A percentile compares a stretch with the other conserved stretches of the same genome.
Evolutionary conservation across 352 stramenopile genomes (phyloP).

Genomic region (Pythium monospermum): DNA sequence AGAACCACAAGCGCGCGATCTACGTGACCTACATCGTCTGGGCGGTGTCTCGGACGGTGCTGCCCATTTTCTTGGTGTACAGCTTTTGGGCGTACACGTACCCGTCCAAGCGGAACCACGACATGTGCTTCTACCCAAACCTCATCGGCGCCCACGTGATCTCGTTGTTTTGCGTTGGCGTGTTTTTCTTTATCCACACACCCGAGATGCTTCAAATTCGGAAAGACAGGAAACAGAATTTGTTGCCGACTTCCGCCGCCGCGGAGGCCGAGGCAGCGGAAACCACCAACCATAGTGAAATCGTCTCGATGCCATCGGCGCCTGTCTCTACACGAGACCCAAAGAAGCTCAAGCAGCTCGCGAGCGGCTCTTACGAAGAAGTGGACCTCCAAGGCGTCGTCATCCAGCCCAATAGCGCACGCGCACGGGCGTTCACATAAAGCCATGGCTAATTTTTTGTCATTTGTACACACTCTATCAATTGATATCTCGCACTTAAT

Average conservation of each 20-base stretch:
- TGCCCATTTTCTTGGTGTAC: conserved; percentile 76
- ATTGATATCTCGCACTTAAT: conserved; percentile 5
- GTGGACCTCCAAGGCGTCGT: conserved; percentile 12
- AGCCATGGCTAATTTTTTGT: not conserved
- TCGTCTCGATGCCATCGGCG: conserved; percentile 1
- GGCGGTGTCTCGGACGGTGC: conserved; percentile 60
- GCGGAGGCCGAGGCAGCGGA: not conserved
- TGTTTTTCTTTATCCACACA: conserved; percentile 81
- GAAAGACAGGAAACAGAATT: conserved; percentile 8
- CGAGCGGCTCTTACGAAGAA: conserved; percentile 25
- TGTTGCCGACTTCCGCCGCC: conserved; percentile 1
- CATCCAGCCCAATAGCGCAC: conserved; percentile 8
- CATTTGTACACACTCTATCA: conserved; percentile 24
- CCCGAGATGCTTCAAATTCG: conserved; percentile 43
- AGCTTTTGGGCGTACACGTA: conserved; percentile 69
- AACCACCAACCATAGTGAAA: not conserved
- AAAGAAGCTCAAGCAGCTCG: conserved; percentile 23
- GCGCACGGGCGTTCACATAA: conserved; percentile 20
- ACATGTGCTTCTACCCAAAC: conserved; percentile 76
- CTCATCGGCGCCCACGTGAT: conserved; percentile 73
- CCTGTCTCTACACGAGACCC: conserved; percentile 15
- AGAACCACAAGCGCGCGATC: conserved; percentile 62
- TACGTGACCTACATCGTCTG: conserved; percentile 74
- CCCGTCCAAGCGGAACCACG: conserved; percentile 64
- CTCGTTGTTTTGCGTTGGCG: conserved; percentile 71